These are phyloP conservation scores for Albifimbria verrucaria DNA, from an alignment of 2,329 filamentous ascomycete genomes.

Conservation along the genomic window DNA sequence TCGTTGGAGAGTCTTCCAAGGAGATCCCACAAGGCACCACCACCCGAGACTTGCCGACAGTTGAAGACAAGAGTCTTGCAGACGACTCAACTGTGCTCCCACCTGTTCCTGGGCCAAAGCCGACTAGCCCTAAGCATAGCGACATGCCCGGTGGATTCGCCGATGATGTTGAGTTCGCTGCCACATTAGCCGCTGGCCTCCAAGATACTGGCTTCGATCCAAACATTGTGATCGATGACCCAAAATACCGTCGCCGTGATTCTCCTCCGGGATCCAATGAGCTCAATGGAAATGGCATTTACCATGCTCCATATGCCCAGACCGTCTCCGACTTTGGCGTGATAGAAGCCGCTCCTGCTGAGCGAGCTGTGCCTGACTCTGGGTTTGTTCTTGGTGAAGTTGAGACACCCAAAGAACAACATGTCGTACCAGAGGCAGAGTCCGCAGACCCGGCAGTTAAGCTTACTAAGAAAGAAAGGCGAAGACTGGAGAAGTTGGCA, in stretches of 20 bases:
- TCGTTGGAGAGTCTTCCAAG: constrained; percentile 11
- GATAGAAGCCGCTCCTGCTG: constrained; percentile 22
- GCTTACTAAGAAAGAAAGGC: constrained; percentile 47
- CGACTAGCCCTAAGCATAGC: constrained; percentile 39
- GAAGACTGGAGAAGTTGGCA: constrained; percentile 42
- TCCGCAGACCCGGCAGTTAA: constrained; percentile 23
- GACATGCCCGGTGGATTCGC: constrained; percentile 64
- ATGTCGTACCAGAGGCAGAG: constrained; percentile 6
- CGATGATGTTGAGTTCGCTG: constrained; percentile 67
- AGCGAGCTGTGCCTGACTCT: constrained; percentile 25
- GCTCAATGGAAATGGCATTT: constrained; percentile 34
- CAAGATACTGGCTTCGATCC: constrained; percentile 69
- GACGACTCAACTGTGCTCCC: constrained; percentile 43
- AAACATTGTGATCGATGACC: constrained; percentile 66
- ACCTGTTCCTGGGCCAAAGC: constrained; percentile 56
- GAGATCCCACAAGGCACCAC: constrained; percentile 11
- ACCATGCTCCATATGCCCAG: constrained; percentile 48
- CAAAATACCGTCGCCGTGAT: constrained; percentile 58
- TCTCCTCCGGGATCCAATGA: constrained; percentile 61
- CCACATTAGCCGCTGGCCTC: constrained; percentile 65
- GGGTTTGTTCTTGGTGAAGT: constrained; percentile 48
- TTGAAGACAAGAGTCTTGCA: constrained; percentile 13
- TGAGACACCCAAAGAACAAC: constrained; percentile 34
- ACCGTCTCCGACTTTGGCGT: constrained; percentile 40
- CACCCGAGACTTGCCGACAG: constrained; percentile 10